A percentile compares a stretch with the other conserved stretches of the same genome.
These are phyloP conservation scores for Cyberlindnera nakhonratchasimensis DNA, from an alignment of 805 yeast species.

Conservation along the genomic window DNA sequence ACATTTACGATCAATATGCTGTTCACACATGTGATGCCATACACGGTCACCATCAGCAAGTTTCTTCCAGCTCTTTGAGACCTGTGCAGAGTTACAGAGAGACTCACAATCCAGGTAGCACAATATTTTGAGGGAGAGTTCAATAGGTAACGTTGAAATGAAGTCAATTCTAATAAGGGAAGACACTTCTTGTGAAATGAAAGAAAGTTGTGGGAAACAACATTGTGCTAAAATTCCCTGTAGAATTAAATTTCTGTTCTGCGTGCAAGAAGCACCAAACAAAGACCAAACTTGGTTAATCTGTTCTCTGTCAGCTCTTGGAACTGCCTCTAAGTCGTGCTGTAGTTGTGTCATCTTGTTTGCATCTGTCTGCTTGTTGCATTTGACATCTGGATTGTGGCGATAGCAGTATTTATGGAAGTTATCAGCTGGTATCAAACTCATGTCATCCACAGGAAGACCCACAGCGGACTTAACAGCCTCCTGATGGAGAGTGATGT, in stretches of 20 bases:
- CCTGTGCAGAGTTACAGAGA: conserved; percentile 92
- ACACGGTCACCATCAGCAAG: conserved; percentile 95
- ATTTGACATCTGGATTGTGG: conserved; percentile 84
- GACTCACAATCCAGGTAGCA: conserved; percentile 91
- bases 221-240: conserved; percentile 86
- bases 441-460: conserved; percentile 10
- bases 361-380: conserved; percentile 67
- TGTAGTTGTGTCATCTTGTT: conserved; percentile 63
- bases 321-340: conserved; percentile 49
- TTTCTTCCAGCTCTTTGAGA: conserved; percentile 78
- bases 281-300: conserved; percentile 81
- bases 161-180: conserved; percentile 85
- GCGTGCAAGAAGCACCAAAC: conserved; percentile 69
- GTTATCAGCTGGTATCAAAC: conserved; percentile 38
- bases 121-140: conserved; percentile 76
- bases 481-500: neutral
- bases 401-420: conserved; percentile 80
- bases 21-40: conserved; percentile 98
- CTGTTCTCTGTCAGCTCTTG: conserved; percentile 70
- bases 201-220: conserved; percentile 93
- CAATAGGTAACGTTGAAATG: conserved; percentile 79
- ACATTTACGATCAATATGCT: conserved; percentile 95
- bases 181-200: conserved; percentile 74
- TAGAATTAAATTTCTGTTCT: conserved; percentile 69
- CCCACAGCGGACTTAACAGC: neutral